These are phyloP conservation scores for Zelonia costaricensis DNA, from an alignment of 208 protist species.

Conservation along the genomic window DNA sequence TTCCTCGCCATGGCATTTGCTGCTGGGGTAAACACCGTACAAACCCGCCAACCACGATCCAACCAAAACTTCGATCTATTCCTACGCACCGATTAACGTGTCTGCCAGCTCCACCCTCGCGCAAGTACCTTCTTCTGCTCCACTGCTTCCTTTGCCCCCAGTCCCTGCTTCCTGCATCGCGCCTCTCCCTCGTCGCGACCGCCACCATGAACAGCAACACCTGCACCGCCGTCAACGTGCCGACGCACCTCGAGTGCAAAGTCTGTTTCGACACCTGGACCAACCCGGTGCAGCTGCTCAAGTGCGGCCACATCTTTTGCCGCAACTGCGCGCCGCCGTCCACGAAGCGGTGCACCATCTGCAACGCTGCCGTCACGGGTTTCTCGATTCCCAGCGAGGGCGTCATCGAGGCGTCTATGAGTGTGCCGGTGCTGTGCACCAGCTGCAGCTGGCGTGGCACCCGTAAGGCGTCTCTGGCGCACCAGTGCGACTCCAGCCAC, in stretches of 20 bases:
- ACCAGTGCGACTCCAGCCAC: slow-evolving; percentile 53
- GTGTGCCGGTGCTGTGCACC: slow-evolving; percentile 64
- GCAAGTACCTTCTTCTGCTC: too few relatives aligned
- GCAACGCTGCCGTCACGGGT: slow-evolving; percentile 33
- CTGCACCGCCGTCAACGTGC: slow-evolving; percentile 54
- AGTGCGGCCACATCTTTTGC: slow-evolving; percentile 82
- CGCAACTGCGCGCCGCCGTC: slow-evolving; percentile 38
- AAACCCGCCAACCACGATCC: too few relatives aligned
- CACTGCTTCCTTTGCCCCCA: background rate
- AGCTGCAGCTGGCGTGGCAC: slow-evolving; percentile 76
- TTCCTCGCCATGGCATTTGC: too few relatives aligned
- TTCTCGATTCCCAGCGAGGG: slow-evolving; percentile 27
- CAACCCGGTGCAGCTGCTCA: slow-evolving; percentile 59
- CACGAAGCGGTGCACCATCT: slow-evolving; percentile 46
- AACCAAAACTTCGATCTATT: too few relatives aligned
- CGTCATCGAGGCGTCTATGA: slow-evolving; percentile 33
- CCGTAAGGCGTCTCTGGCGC: slow-evolving; percentile 40
- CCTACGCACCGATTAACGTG: too few relatives aligned
- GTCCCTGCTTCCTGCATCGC: background rate
- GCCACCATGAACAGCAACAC: slow-evolving; percentile 45
- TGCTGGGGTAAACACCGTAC: too few relatives aligned
- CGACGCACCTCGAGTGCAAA: slow-evolving; percentile 53
- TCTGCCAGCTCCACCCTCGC: too few relatives aligned
- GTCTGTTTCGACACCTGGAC: slow-evolving; percentile 76
- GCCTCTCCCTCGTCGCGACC: background rate